Evolutionary conservation across 805 yeast genomes (phyloP), one percentile per base, ranked within the genome.

Genomic region (Blastobotrys americana): DNA sequence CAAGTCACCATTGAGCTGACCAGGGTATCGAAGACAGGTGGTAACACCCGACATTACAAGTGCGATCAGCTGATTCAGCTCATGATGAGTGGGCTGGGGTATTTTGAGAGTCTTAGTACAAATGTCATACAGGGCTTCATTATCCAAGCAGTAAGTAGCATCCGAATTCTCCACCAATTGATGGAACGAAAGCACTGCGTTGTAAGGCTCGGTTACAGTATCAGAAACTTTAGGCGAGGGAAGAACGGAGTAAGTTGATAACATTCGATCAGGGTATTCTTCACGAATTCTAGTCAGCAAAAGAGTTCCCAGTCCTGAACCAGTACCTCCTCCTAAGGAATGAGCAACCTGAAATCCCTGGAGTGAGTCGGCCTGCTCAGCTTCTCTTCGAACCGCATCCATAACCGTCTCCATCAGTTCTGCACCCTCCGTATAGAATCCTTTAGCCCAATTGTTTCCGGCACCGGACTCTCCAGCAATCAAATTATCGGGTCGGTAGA

Each of bases 391-490:
- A 41, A 88, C 80, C 28, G 84, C 93, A 55, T 88, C 97, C 74
- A 89, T 69, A 20, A 88, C 96, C 15, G 93, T 78, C 60, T 89
- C 96, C 41, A 88, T 89, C 55, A 88, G 74, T 72, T 88, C 97
- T 3, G 96, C 96, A 56, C 97, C 97, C 67, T 88, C 97, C 36
- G 97, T 88, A 72, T 88, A 88, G 69, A 83, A 94, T 62, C 97
- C 97, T 65, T 87, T 89, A 49, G 97, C 97, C 96, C 96, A 88
- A 55, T 85, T 94, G 64, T 88, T 88, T 55, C 96, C 97, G 2
- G 97, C 97, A 21, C 95, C 86, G 37, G 90, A 80, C 67, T 86
- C 93, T 40, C 96, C 96, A 57, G 80, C 82, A 53, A 88, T 84
- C 58, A 80, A 77, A 69, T 89, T 88, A 63, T 88, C 97, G 25